Base-by-base conservation (phyloP, 352 stramenopile species). In the Phytopythium delawarense region DNA sequence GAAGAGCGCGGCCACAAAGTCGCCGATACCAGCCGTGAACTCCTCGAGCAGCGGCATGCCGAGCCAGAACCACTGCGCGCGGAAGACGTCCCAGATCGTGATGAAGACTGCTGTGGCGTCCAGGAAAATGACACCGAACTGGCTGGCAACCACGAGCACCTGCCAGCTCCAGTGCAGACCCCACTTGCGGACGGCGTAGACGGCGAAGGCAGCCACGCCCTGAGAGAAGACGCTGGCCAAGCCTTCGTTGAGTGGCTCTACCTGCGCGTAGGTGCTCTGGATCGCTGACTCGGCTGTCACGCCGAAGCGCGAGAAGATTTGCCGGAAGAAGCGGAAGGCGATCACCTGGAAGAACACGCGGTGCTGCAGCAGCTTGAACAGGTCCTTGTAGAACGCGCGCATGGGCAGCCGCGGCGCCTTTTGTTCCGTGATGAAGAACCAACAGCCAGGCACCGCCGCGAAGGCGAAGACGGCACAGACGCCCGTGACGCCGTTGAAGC, bases 101-200 rank as follows among this genome's bases (percentile, higher is more conserved):
- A 78, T 25, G 35, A 81, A 69, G 20, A 68, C 76, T 11, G 67
- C 62, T 1, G 69, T 28, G 4, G 49, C 39, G 55, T 84, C 75
- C 2, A 50, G 15, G 20, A 50, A 21, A 28, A 75, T 62, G 8
- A 65, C 72, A 3, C 28, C 7, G 82, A 37, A 46, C 51, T 81
- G 70, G 20, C 66, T 72, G 23, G 66, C 35, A 25, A 80, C 60
- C 32, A 86, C 62, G 8, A 79, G 65, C 50, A 50, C 44, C 25
- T 64, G 74, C 76, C 75, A 89, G 62, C 67, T 84, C 79, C 79
- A 88, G 48, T 71, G 56, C 2, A 88, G 66, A 7, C 76, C 75
- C 64, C 70, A 82, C 25, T 69, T 75, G 20, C 71, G 70, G 12
- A 87, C 65, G 2, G 67, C 48, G 23, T 45, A 80, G 18, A 78